Percentiles rank a stretch among this genome's conserved stretches.
These are phyloP conservation scores for Naumovozyma dairenensis DNA, from an alignment of 805 yeast genomes.

Conservation along the genomic window DNA sequence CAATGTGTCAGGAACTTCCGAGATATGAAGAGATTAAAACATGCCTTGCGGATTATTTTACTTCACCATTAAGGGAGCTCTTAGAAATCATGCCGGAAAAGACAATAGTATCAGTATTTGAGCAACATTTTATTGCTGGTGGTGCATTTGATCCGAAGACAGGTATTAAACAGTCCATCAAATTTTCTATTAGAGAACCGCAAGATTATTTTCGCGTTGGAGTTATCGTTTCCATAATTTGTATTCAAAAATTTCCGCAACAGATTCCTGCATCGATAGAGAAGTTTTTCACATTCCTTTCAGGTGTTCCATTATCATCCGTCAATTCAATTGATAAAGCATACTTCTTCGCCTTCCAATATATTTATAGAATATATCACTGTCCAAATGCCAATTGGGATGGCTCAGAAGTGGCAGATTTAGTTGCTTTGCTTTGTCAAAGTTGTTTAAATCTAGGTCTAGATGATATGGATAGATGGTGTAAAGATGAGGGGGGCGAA, in stretches of 20 bases:
- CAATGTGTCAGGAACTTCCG: conserved; percentile 9
- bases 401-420: conserved; percentile 15
- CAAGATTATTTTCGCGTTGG: conserved; percentile 20
- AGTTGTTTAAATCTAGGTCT: conserved; percentile 19
- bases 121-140: conserved; percentile 7
- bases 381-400: conserved; percentile 15
- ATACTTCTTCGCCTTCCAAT: conserved; percentile 21
- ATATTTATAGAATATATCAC: conserved; percentile 10
- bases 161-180: too few relatives aligned
- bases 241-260: conserved; percentile 10
- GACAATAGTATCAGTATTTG: too few relatives aligned
- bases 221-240: conserved; percentile 15
- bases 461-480: conserved; percentile 15
- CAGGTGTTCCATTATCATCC: conserved; percentile 15
- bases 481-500: conserved; percentile 5
- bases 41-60: conserved; percentile 10
- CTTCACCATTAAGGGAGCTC: conserved; percentile 11
- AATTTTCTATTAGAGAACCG: too few relatives aligned
- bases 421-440: conserved; percentile 15
- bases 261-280: conserved; percentile 13
- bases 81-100: too few relatives aligned
- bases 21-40: conserved; percentile 6
- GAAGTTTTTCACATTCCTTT: conserved; percentile 12
- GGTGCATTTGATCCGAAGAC: too few relatives aligned
- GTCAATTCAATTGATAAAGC: conserved; percentile 21